Evolutionary conservation across 371 early-diverging fungal genomes (phyloP), one percentile per base, ranked within the genome.

Genomic region (Saksenaea vasiformis): DNA sequence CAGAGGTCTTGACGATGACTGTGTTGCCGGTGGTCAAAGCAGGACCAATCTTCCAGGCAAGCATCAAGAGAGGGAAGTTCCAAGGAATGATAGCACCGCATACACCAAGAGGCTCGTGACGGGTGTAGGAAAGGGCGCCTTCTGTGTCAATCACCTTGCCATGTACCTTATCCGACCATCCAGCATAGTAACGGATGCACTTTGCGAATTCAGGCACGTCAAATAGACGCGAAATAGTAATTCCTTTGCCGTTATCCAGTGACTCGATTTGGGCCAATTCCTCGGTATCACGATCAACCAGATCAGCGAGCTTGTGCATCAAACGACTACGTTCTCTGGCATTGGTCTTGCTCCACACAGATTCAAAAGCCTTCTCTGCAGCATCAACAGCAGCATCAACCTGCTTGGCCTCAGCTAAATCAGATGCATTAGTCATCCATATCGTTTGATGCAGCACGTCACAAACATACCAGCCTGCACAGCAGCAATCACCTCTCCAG

Each of bases 1-100:
- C 97, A 8, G 94, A 92, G 5, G 93, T 93, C 86, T 96, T 96
- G 65, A 96, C 39, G 19, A 94, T 76, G 31, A 83, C 86, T 7
- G 86, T 85, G 82, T 93, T 93, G 60, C 97, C 97, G 14, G 93
- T 93, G 5, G 91, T 92, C 36, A 97, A 75, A 24, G 95, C 95
- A 41, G 95, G 95, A 13, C 89, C 95, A 10, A 95, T 69, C 81
- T 94, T 95, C 95, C 93, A 92, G 14, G 85, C 80, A 28, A 90
- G 72, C 68, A 93, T 80, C 61, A 87, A 70, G 19, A 94, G 72
- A 2, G 96, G 96, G 70, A 91, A 95, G 75, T 95, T 95, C 83
- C 91, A 93, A 28, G 90, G 86, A 41, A 90, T 89, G 58, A 95
- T 92, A 37, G 90, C 83, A 13, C 86, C 95, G 68, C 86, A 82